Evolutionary conservation across 2,329 filamentous ascomycete genomes (phyloP), one percentile per base, ranked within the genome.

Genomic region (Fusarium dlaminii): DNA sequence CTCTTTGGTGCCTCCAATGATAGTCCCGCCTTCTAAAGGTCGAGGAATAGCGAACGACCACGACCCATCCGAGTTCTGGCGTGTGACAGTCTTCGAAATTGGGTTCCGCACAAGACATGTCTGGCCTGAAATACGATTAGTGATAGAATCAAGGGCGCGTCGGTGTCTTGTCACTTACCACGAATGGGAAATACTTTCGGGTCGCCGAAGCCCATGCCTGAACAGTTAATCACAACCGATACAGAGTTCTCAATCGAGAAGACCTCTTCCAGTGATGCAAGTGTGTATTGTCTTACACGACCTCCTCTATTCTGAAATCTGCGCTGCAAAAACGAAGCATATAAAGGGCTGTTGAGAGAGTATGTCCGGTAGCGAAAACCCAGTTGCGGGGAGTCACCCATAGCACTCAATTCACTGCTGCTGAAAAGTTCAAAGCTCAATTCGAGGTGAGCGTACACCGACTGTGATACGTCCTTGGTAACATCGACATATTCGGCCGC

Each of bases 11-110:
- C 61, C 61, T 6, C 61, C 61, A 9, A 64, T 51, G 15, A 64
- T 61, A 11, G 61, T 64, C 0, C 61, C 61, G 6, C 61, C 61
- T n/a, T 64, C 52, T 17, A 61, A 15, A 9, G 61, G 61, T 8
- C 61, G 55, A 9, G 61, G 55, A 30, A 64, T 64, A 36, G 61
- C 61, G 30, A 64, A 64, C 1, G 61, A 64, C 61, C 61, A 64
- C 7, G 61, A 40, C 1, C 55, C 61, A 30, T 64, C 61, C 2
- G 36, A 48, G 8, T 61, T 51, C 3, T 61, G 61, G 12, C 14
- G 24, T 18, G 61, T 64, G 4, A 64, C 8, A 1, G 61, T 64
- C 20, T 61, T 49, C 4, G 36, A 17, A 7, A 64, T 51, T 6
- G 42, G 27, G 12, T 61, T 64, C 7, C 43, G 6, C 10, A 64